Base-by-base conservation (phyloP, 768 basidiomycete species). In the Mycena albidolilacea region DNA sequence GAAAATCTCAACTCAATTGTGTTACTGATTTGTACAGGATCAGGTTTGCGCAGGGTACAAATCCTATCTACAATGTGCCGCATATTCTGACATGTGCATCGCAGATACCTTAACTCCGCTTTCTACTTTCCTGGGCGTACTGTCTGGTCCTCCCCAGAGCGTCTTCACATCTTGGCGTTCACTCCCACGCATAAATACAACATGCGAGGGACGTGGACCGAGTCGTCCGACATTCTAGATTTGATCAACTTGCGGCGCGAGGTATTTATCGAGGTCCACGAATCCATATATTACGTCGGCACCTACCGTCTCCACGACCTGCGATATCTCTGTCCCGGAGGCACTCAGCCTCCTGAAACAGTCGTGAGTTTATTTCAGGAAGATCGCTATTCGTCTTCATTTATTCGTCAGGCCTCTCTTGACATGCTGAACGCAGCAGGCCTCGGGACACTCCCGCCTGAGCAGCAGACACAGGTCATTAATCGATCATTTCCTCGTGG, bases 231-330 rank as follows among this genome's bases (percentile, higher is more conserved):
- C 8, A 35, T 66, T 14, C 1, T 41, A 1, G 21, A 1, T 3
- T 38, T 65, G 50, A 8, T 10, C 3, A 54, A 52, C 37, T 23
- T 21, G 5, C 43, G 54, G 65, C 52, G 65, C n/a, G 65, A 66
- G 21, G 41, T 66, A 9, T 66, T 66, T 41, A 7, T 66, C 54
- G 54, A 66, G 9, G 23, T 66, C n/a, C 41, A 43, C 1, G 54
- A 44, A 30, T 55, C 39, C 10, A 55, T 66, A 46, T 23, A 30
- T 21, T 66, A 66, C 11, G 65, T 43, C 11, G 65, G 65, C 12
- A 66, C 65, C 0, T 66, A 66, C 48, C 38, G 54, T 7, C 17
- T 19, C 8, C 54, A 66, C 9, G 65, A 66, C 43, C 30, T 66
- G 9, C 38, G 65, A 2, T 44, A 44, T 55, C 17, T 66, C 12